Evolutionary conservation across 2,329 filamentous ascomycete genomes (phyloP), one percentile per base, ranked within the genome.

Genomic region (Penicillium sp.): DNA sequence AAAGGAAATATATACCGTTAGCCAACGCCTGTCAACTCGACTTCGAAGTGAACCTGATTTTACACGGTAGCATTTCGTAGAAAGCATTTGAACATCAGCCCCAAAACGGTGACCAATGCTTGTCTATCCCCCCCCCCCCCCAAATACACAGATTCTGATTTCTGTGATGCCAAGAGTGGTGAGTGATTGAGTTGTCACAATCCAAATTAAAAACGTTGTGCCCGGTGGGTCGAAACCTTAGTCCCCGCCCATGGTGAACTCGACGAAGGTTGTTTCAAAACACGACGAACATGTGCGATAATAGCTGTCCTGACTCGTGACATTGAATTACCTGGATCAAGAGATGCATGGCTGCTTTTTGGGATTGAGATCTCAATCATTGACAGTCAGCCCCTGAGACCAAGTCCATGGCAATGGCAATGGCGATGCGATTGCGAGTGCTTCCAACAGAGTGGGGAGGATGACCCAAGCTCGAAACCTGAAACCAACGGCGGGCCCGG

Each of bases 401-500:
- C 28, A 28, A 33, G 30, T 33, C 40, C 50, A 47, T 28, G 40
- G 40, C 22, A 12, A 54, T 40, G 4, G 3, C 22, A 24, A n/a
- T 12, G 35, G 51, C 15, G 8, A 26, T 28, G 50, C 9, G 30
- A 53, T 22, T 28, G 28, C 10, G 33, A 54, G 37, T 12, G n/a
- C 15, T n/a, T 35, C 42, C 7, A 33, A 26, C 26, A 53, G 6
- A 2, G 30, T 56, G 53, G 53, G 24, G 38, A 49, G 33, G 33
- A 30, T 33, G 50, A 53, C 28, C 56, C 53, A 37, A 56, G 53
- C 53, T 53, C 40, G 30, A 56, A 59, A 47, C 37, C 26, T 53
- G 49, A 59, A 59, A 53, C 49, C 12, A 33, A 30, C 24, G 22
- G 51, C 42, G 56, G 53, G 38, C 44, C 60, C 44, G 59, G 28